These are phyloP conservation scores for Trichoderma gracile DNA, from an alignment of 2,329 filamentous ascomycete genomes.

Conservation along the genomic window DNA sequence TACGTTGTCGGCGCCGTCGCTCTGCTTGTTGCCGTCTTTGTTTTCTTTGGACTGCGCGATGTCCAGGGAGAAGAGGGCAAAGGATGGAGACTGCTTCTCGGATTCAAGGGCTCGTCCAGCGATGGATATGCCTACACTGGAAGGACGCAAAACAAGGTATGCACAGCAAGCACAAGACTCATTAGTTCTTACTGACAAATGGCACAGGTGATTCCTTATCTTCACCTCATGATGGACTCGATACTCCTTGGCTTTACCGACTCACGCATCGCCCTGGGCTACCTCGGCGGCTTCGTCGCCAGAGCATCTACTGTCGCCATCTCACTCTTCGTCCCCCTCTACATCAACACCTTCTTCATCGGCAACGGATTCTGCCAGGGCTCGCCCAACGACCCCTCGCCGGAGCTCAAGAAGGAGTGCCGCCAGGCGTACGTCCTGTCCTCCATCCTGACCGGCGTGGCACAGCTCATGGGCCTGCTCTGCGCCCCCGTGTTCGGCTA, in stretches of 20 bases:
- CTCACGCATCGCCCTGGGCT: conserved; percentile 78
- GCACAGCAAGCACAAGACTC: not conserved
- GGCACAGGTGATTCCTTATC: conserved; percentile 53
- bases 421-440: conserved; percentile 84
- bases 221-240: conserved; percentile 61
- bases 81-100: conserved; percentile 62
- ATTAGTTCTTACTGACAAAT: not conserved
- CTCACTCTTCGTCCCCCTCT: conserved; percentile 90
- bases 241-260: conserved; percentile 72
- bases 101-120: conserved; percentile 35
- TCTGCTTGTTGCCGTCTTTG: conserved; percentile 69
- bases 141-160: conserved; percentile 33
- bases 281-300: conserved; percentile 91
- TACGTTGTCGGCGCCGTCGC: conserved; percentile 79
- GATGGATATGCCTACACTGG: conserved; percentile 23
- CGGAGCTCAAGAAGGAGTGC: conserved; percentile 82
- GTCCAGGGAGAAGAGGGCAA: conserved; percentile 76
- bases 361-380: conserved; percentile 74
- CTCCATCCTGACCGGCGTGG: conserved; percentile 82
- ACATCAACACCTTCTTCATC: conserved; percentile 89
- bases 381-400: conserved; percentile 61
- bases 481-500: conserved; percentile 88
- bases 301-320: conserved; percentile 93
- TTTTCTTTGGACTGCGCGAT: conserved; percentile 73
- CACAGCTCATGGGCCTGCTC: conserved; percentile 81